These are phyloP conservation scores for Millerago galiae DNA, from an alignment of 805 yeast species.

Conservation along the genomic window DNA sequence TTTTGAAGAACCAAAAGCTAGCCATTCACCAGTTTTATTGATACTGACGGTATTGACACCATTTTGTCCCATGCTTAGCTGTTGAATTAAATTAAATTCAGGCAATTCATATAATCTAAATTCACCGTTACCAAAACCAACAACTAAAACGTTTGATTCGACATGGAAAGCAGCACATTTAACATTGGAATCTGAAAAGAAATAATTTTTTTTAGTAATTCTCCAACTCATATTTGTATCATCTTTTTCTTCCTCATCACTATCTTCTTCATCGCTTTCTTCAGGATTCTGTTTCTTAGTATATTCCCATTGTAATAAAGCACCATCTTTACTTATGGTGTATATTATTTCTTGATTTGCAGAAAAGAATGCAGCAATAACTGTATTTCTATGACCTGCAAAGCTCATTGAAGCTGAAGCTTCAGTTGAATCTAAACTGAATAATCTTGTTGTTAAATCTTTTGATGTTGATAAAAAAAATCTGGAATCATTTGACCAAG, in stretches of 20 bases:
- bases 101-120: constrained; percentile 89
- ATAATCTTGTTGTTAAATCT: constrained; percentile 84
- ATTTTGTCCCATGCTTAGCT: constrained; percentile 85
- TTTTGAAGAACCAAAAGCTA: constrained; percentile 87
- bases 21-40: constrained; percentile 90
- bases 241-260: constrained; percentile 32
- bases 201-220: constrained; percentile 70
- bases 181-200: constrained; percentile 60
- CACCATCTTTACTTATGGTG: constrained; percentile 92
- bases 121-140: constrained; percentile 86
- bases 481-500: constrained; percentile 90
- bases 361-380: constrained; percentile 80
- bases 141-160: constrained; percentile 62
- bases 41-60: constrained; percentile 77
- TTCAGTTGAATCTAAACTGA: constrained; percentile 66
- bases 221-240: constrained; percentile 62
- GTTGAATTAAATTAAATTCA: constrained; percentile 72
- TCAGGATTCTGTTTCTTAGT: constrained; percentile 47
- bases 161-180: constrained; percentile 83
- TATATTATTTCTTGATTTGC: constrained; percentile 84
- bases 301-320: constrained; percentile 88
- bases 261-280: constrained; percentile 37
- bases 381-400: constrained; percentile 90
- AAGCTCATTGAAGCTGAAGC: constrained; percentile 76
- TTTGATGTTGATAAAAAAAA: constrained; percentile 81